These are phyloP conservation scores for Pseudozyma sp. DNA, from an alignment of 1,284 basidiomycete genomes.

Conservation along the genomic window DNA sequence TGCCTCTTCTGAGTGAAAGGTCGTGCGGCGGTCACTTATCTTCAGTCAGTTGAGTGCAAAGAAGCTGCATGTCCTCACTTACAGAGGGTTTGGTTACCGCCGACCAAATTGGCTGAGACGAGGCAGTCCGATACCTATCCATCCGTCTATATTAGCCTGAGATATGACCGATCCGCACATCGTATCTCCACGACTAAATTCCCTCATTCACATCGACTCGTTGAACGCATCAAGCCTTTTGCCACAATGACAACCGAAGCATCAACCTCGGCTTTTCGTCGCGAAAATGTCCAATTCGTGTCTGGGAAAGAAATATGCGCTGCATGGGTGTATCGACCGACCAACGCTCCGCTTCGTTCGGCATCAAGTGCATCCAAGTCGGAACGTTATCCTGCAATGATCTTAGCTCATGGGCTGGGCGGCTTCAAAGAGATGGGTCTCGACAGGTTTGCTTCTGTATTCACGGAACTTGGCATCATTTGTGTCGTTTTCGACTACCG, in stretches of 20 bases:
- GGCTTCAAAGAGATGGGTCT: conserved; percentile 54
- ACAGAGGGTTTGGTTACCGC: too few relatives aligned
- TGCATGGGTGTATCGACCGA: conserved; percentile 50
- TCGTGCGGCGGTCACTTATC: too few relatives aligned
- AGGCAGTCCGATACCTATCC: too few relatives aligned
- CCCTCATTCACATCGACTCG: too few relatives aligned
- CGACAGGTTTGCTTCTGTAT: conserved; percentile 40
- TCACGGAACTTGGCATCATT: conserved; percentile 46
- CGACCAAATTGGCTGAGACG: too few relatives aligned
- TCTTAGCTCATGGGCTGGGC: conserved; percentile 58
- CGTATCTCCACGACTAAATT: too few relatives aligned
- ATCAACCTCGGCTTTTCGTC: conserved; percentile 15
- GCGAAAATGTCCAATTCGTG: conserved; percentile 44
- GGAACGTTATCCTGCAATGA: conserved; percentile 28
- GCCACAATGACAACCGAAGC: conserved; percentile 21
- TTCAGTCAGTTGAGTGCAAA: too few relatives aligned
- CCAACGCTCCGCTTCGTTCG: conserved; percentile 1
- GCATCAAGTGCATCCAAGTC: not conserved
- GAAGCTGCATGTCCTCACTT: too few relatives aligned
- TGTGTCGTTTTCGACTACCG: conserved; percentile 62
- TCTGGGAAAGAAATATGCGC: conserved; percentile 33
- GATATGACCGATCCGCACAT: too few relatives aligned
- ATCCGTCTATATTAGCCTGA: too few relatives aligned
- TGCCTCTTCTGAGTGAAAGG: too few relatives aligned
- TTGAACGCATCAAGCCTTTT: too few relatives aligned